phyloP scores from a whole-genome alignment of 148 eudicot genomes.

The Nepenthes gracilis region DNA sequence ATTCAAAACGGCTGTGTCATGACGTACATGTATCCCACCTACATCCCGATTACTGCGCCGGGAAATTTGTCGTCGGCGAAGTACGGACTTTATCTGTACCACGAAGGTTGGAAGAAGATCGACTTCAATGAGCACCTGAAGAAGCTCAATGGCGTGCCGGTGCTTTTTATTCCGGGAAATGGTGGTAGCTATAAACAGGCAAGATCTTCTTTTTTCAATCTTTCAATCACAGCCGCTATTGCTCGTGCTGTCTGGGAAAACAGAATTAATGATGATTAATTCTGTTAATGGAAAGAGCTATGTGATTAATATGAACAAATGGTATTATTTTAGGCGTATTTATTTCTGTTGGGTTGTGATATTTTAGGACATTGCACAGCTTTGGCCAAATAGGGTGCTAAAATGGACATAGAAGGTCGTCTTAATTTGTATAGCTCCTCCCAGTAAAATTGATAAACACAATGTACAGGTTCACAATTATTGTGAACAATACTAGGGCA shows the following conservation, averaged over 20 bases:
- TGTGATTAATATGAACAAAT: too few relatives aligned
- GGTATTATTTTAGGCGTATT: background rate
- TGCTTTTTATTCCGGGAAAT: slow-evolving; percentile 86
- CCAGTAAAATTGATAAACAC: too few relatives aligned
- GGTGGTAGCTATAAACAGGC: slow-evolving; percentile 98
- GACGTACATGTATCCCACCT: slow-evolving; percentile 97
- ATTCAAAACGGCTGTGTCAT: slow-evolving; percentile 68
- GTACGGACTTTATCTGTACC: slow-evolving; percentile 80
- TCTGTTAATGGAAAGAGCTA: background rate
- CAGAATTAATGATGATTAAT: background rate
- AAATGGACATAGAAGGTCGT: too few relatives aligned
- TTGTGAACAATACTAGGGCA: too few relatives aligned
- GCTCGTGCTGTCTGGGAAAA: background rate
- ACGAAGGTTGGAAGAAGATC: slow-evolving; percentile 95
- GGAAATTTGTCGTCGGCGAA: slow-evolving; percentile 45
- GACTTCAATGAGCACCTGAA: slow-evolving; percentile 70
- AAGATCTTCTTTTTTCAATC: slow-evolving; percentile 2
- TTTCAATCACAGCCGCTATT: background rate
- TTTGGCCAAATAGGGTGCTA: too few relatives aligned
- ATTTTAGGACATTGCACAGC: too few relatives aligned
- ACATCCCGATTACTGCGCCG: slow-evolving; percentile 67
- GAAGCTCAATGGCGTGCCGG: slow-evolving; percentile 68
- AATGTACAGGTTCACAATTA: too few relatives aligned
- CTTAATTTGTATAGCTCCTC: too few relatives aligned
- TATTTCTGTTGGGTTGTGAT: background rate